A percentile compares a stretch with the other conserved stretches of the same genome.
These are phyloP conservation scores for Raffaelea deltoideospora DNA, from an alignment of 2,329 filamentous ascomycete species.

Conservation along the genomic window DNA sequence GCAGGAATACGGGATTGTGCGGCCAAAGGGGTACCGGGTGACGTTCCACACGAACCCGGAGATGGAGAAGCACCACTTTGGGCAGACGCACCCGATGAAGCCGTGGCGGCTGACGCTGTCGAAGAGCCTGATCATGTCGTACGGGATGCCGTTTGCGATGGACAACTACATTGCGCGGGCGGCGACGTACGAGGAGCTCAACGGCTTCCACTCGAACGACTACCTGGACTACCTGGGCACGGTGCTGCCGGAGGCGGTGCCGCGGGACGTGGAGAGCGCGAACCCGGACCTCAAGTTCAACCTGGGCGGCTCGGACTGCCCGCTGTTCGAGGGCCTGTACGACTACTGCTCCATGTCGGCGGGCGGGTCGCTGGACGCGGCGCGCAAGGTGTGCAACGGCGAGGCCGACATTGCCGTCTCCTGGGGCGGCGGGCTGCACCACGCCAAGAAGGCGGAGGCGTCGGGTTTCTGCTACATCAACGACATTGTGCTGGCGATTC, in stretches of 20 bases:
- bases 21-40: conserved; percentile 75
- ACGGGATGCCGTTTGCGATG: conserved; percentile 95
- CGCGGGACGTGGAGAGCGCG: conserved; percentile 49
- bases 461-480: conserved; percentile 98
- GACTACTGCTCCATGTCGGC: conserved; percentile 91
- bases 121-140: conserved; percentile 85
- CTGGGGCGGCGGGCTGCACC: conserved; percentile 92
- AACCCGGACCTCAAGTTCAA: conserved; percentile 62
- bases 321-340: conserved; percentile 89
- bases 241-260: conserved; percentile 48
- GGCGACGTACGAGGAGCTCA: conserved; percentile 77
- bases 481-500: conserved; percentile 87
- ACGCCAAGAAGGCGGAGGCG: conserved; percentile 87
- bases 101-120: conserved; percentile 92
- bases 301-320: conserved; percentile 81
- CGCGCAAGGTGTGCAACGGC: conserved; percentile 69
- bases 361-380: conserved; percentile 79
- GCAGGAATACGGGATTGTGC: conserved; percentile 53
- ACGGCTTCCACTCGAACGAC: conserved; percentile 71
- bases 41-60: conserved; percentile 92
- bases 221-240: conserved; percentile 80
- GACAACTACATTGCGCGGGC: conserved; percentile 76
- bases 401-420: conserved; percentile 94
- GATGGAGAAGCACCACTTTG: conserved; percentile 95
- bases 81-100: conserved; percentile 96